These are phyloP conservation scores for Solanum neorickii DNA, from an alignment of 257 asterid genomes.

Conservation along the genomic window DNA sequence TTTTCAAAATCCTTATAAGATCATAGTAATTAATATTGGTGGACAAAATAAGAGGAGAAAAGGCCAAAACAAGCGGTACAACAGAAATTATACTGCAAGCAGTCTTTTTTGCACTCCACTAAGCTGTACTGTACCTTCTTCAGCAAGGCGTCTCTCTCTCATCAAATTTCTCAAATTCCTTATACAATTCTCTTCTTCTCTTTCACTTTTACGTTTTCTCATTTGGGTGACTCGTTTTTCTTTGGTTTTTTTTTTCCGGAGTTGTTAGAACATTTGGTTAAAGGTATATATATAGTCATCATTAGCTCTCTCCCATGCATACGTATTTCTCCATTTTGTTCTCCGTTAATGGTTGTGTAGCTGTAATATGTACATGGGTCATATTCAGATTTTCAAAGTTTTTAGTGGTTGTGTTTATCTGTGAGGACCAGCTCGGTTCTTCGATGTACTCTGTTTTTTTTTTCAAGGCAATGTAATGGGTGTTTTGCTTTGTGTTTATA, in stretches of 20 bases:
- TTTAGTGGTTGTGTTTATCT: not conserved
- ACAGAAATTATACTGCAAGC: not conserved
- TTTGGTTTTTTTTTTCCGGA: not conserved
- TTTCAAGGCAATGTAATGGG: not conserved
- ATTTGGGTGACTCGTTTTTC: not conserved
- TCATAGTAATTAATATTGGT: not conserved
- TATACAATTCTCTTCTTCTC: not conserved
- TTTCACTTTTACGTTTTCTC: not conserved
- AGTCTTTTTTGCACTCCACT: not conserved
- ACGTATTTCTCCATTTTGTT: not conserved
- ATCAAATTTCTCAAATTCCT: not conserved
- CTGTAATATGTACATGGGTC: not conserved
- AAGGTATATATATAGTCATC: not conserved
- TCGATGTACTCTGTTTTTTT: too few species aligned
- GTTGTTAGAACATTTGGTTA: not conserved
- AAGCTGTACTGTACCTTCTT: not conserved
- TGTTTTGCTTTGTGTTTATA: not conserved
- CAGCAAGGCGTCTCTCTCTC: not conserved
- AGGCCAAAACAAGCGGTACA: not conserved
- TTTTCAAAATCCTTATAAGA: too few species aligned
- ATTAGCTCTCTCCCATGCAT: not conserved
- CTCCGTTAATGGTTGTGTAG: not conserved
- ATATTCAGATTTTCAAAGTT: not conserved
- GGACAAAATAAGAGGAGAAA: not conserved
- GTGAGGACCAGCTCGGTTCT: not conserved